Conservation (phyloP, 2,329 filamentous ascomycete genomes). For the Didymella exigua region DNA sequence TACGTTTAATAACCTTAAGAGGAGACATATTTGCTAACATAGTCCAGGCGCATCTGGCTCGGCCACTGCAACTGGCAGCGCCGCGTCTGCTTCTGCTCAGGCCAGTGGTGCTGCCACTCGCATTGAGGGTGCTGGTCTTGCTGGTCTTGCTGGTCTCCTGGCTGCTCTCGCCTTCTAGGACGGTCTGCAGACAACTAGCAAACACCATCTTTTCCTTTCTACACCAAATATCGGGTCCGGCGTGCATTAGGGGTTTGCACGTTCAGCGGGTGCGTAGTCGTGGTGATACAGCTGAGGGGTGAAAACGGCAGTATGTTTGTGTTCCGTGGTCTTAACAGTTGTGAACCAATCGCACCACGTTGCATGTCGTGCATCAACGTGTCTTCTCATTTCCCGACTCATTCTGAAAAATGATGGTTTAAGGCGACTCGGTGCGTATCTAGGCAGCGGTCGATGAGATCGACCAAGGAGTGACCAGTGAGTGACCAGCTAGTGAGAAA, state of each 20-base stretch:
- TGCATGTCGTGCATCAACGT: not conserved
- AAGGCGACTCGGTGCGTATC: not conserved
- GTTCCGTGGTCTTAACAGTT: not conserved
- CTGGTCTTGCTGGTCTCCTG: conserved; percentile 46
- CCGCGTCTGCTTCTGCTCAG: conserved; percentile 17
- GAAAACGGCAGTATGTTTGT: conserved; percentile 2
- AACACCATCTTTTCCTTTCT: not conserved
- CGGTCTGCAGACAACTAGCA: not conserved
- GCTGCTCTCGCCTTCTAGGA: conserved; percentile 48
- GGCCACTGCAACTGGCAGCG: conserved; percentile 28
- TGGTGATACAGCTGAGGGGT: conserved; percentile 13
- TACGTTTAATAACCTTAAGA: conserved; percentile 3
- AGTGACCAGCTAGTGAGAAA: conserved; percentile 12
- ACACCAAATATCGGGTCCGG: conserved; percentile 10
- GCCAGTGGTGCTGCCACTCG: conserved; percentile 42
- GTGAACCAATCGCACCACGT: not conserved
- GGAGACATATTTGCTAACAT: not conserved
- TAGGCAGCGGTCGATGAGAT: not conserved
- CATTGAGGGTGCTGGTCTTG: conserved; percentile 30
- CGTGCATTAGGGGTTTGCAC: conserved; percentile 12
- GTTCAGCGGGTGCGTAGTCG: not conserved
- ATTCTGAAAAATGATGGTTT: not conserved
- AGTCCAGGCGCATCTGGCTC: conserved; percentile 13
- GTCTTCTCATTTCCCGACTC: not conserved
- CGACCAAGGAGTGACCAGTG: conserved; percentile 3